phyloP scores from a whole-genome alignment of 2,329 filamentous ascomycete genomes.

The Botrytis medusae region DNA sequence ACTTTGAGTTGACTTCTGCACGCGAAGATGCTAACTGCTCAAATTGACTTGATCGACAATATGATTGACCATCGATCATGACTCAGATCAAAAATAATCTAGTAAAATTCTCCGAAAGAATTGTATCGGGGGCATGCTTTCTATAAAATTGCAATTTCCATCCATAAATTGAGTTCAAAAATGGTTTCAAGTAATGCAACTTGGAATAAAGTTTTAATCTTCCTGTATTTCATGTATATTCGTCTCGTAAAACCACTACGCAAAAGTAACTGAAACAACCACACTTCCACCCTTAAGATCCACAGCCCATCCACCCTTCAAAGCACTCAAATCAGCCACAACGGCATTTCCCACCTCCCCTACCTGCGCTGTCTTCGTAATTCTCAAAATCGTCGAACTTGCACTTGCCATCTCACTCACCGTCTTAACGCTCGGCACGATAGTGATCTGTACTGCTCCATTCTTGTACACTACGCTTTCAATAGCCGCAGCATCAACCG shows the following conservation, averaged over 20 bases:
- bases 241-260: background rate
- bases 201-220: too few species aligned
- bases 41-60: too few species aligned
- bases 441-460: background rate
- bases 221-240: too few species aligned
- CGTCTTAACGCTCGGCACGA: slow-evolving; percentile 22
- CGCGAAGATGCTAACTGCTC: too few species aligned
- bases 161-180: too few species aligned
- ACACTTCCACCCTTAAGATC: slow-evolving; percentile 11
- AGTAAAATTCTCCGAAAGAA: too few species aligned
- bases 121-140: too few species aligned
- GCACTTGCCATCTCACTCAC: slow-evolving; percentile 14
- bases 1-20: too few species aligned
- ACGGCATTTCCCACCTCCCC: slow-evolving; percentile 5
- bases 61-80: too few species aligned
- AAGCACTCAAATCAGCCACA: background rate
- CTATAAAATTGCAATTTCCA: too few species aligned
- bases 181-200: too few species aligned
- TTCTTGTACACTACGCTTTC: slow-evolving; percentile 41
- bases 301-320: slow-evolving; percentile 21
- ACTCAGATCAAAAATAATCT: too few species aligned
- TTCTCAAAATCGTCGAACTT: slow-evolving; percentile 20
- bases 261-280: slow-evolving; percentile 35
- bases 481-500: slow-evolving; percentile 48
- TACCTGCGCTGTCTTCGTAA: slow-evolving; percentile 25